Conservation (phyloP, 805 yeast genomes). For the Starmerella powellii region DNA sequence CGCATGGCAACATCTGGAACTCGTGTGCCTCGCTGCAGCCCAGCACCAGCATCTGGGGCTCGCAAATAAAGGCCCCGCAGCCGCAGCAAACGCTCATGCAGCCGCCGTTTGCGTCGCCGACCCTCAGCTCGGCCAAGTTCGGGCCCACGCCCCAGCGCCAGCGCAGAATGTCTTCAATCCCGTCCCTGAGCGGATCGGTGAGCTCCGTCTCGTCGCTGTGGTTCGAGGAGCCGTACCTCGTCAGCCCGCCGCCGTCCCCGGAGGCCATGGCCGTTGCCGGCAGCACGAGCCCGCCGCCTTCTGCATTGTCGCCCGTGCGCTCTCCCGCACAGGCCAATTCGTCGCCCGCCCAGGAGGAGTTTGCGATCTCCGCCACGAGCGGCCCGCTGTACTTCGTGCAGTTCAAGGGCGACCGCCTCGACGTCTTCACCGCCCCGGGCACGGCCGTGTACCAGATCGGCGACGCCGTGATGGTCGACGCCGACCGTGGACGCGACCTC, state of each 20-base stretch:
- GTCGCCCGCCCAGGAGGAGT: slow-evolving; percentile 6
- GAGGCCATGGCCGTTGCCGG: neutral
- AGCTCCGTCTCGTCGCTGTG: neutral
- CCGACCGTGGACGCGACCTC: slow-evolving; percentile 68
- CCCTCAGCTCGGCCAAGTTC: neutral
- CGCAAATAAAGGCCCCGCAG: slow-evolving; percentile 2
- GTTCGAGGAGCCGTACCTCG: slow-evolving; percentile 12
- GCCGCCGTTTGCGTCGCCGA: neutral
- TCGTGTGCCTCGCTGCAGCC: slow-evolving; percentile 10
- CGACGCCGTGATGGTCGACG: slow-evolving; percentile 70
- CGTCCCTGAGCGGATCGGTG: neutral
- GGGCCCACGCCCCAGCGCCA: neutral
- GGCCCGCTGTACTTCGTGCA: slow-evolving; percentile 47
- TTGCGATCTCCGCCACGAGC: slow-evolving; percentile 15
- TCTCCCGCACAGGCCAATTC: slow-evolving; percentile 3
- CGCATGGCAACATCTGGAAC: slow-evolving; percentile 1
- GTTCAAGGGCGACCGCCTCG: slow-evolving; percentile 69
- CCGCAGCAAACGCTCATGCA: neutral
- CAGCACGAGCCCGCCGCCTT: neutral
- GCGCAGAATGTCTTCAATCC: neutral
- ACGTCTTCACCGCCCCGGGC: slow-evolving; percentile 55
- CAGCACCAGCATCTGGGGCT: slow-evolving; percentile 17
- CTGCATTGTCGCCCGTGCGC: slow-evolving; percentile 3
- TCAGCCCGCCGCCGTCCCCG: slow-evolving; percentile 15
- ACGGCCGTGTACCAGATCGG: slow-evolving; percentile 34